Evolutionary conservation across 1,139 yeast genomes (phyloP), one percentile per base, ranked within the genome.

Genomic region (Tardiomyces digboiensis): DNA sequence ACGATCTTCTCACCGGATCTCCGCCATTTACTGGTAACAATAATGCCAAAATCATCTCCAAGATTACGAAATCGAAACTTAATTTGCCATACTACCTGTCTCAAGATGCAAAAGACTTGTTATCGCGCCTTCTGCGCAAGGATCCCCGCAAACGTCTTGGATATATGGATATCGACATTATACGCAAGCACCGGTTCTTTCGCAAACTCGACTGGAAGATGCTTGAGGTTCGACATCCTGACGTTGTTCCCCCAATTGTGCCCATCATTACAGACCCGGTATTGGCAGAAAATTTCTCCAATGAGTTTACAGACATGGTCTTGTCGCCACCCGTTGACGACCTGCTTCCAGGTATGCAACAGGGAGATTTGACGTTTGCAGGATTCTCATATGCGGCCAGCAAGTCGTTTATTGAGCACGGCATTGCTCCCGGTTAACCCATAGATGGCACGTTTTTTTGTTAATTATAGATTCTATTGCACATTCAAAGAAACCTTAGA

Each of bases 1-100:
- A 71, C 60, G 97, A 91, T 62, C 72, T 91, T 68, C 68, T 91
- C 38, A 84, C 95, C 0, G 97, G 98, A 0, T 75, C 82, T 41
- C 97, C 98, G 1, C 98, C 98, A 2, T 89, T 87, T 61, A 85
- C 95, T 0, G 98, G 97, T 2, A 82, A 78, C 50, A 87, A 84
- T 57, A 85, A 85, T 59, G 85, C 85, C 59, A 77, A 78, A 45
- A 87, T 91, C 41, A 72, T 82, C 57, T 89, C 86, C 51, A 88
- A 86, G 62, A 86, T 91, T 41, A 70, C 82, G 45, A 83, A 83
- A 50, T 78, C 82, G 51, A 65, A 67, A 46, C 75, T 87, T 26
- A 80, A 78, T 48, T 75, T 82, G 52, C 97, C 97, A 1, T 84
- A 78, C 58, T 88, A 87, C 60, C 67, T 91, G 45, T 79, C 94